Evolutionary conservation across 2,329 filamentous ascomycete species (phyloP).

Genomic region (Lecanosticta acicola): DNA sequence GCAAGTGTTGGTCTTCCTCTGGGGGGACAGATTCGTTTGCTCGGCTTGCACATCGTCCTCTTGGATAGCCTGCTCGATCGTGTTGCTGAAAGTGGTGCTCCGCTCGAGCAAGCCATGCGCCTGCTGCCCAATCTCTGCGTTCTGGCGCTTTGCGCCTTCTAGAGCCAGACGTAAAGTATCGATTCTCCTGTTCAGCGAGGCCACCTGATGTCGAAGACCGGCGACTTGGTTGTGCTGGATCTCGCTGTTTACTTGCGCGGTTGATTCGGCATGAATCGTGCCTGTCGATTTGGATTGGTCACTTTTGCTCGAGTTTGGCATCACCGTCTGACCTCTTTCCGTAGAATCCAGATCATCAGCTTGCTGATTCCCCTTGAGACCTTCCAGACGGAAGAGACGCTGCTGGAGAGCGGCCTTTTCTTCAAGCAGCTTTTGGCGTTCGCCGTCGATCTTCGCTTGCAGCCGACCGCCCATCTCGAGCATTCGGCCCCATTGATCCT

Average conservation of each 20-base stretch:
- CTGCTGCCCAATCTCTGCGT: constrained; percentile 8
- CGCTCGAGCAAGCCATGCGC: constrained; percentile 10
- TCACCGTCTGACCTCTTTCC: too few species aligned
- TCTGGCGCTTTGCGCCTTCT: constrained; percentile 10
- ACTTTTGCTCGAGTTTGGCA: too few species aligned
- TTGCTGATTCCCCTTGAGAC: neutral
- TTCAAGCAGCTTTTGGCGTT: constrained; percentile 38
- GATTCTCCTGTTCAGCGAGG: constrained; percentile 12
- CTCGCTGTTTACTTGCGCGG: neutral
- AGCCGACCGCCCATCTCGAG: constrained; percentile 46
- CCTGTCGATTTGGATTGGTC: too few species aligned
- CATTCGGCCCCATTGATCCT: constrained; percentile 48
- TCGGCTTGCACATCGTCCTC: constrained; percentile 4
- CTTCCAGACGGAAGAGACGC: constrained; percentile 12
- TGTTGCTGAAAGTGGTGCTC: constrained; percentile 5
- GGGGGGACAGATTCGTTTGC: neutral
- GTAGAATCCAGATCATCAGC: neutral
- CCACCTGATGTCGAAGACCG: constrained; percentile 10
- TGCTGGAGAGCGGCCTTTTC: constrained; percentile 34
- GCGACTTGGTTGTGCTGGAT: neutral
- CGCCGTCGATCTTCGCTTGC: constrained; percentile 40
- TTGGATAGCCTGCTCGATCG: constrained; percentile 9
- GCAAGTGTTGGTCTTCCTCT: neutral
- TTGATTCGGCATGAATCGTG: neutral
- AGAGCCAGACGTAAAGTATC: constrained; percentile 10